These are phyloP conservation scores for Albophoma yamanashiensis DNA, from an alignment of 2,329 filamentous ascomycete genomes.

Conservation along the genomic window DNA sequence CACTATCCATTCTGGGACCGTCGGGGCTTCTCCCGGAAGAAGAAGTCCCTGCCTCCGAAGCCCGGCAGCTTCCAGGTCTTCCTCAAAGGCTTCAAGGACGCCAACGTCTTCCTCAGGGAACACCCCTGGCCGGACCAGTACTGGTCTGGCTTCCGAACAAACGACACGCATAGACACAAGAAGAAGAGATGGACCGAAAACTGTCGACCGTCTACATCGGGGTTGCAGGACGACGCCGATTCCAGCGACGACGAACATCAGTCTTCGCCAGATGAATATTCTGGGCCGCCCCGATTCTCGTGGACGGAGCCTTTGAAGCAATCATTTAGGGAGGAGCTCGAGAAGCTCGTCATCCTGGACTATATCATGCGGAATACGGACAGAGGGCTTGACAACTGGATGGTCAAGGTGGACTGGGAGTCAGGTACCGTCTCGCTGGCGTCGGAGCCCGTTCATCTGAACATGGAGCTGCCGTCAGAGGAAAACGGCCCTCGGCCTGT, in stretches of 20 bases:
- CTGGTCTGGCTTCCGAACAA: slow-evolving; percentile 56
- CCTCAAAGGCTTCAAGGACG: slow-evolving; percentile 92
- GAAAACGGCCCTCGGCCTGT: slow-evolving; percentile 50
- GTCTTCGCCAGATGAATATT: slow-evolving; percentile 35
- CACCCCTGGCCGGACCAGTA: slow-evolving; percentile 96
- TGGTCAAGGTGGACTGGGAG: slow-evolving; percentile 92
- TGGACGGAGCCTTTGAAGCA: slow-evolving; percentile 89
- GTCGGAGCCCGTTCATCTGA: slow-evolving; percentile 64
- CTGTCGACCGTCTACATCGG: slow-evolving; percentile 53
- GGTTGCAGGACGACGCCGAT: slow-evolving; percentile 49
- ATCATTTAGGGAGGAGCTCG: slow-evolving; percentile 86
- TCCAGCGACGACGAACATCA: slow-evolving; percentile 50
- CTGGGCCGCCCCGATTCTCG: slow-evolving; percentile 49
- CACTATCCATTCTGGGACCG: slow-evolving; percentile 98
- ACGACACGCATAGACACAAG: slow-evolving; percentile 55
- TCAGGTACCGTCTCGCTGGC: slow-evolving; percentile 74
- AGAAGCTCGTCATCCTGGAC: slow-evolving; percentile 93
- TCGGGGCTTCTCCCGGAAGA: slow-evolving; percentile 75
- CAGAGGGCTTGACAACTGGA: slow-evolving; percentile 95
- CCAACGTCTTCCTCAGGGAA: slow-evolving; percentile 88
- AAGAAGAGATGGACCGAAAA: slow-evolving; percentile 70
- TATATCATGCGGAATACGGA: slow-evolving; percentile 99
- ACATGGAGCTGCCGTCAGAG: slow-evolving; percentile 41
- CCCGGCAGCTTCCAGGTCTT: slow-evolving; percentile 96
- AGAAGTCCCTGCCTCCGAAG: slow-evolving; percentile 79